Conservation (phyloP, 2,329 filamentous ascomycete genomes). For the Fusarium sp. region DNA sequence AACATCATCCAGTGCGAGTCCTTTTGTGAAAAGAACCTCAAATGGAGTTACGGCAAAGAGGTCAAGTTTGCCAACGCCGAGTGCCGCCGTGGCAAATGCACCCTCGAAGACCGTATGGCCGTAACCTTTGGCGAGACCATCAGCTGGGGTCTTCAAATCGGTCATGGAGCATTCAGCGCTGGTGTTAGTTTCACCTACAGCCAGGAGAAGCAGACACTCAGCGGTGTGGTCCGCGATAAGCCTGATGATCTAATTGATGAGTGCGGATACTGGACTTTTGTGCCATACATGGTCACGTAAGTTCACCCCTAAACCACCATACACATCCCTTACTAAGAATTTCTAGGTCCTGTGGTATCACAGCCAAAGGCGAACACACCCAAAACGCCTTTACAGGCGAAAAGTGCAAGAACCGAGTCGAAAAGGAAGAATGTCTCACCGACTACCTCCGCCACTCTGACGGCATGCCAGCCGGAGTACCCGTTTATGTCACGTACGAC, state of each 20-base stretch:
- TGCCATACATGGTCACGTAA: conserved; percentile 11
- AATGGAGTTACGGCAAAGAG: not conserved
- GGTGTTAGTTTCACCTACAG: conserved; percentile 8
- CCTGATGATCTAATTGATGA: conserved; percentile 5
- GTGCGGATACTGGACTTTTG: conserved; percentile 23
- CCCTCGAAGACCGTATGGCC: not conserved
- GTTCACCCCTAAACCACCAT: not conserved
- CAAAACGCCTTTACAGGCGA: conserved; percentile 5
- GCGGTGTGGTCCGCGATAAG: conserved; percentile 4
- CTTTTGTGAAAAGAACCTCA: not conserved
- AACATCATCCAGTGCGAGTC: not conserved
- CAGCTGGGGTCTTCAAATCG: conserved; percentile 1
- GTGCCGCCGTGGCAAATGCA: not conserved
- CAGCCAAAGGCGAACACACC: conserved; percentile 1
- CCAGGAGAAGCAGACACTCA: conserved; percentile 3
- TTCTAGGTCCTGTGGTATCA: conserved; percentile 1
- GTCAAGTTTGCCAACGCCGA: conserved; percentile 3
- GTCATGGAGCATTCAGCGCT: not conserved
- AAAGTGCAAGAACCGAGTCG: conserved; percentile 9
- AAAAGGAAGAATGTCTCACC: conserved; percentile 11
- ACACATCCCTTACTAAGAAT: not conserved
- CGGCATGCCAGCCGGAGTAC: not conserved
- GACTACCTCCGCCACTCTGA: not conserved
- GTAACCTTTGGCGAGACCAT: conserved; percentile 1
- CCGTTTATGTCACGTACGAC: conserved; percentile 8